Percentiles rank a stretch among this genome's conserved stretches.
phyloP scores from a whole-genome alignment of 352 stramenopile genomes.

The Thalassiosira hispida region DNA sequence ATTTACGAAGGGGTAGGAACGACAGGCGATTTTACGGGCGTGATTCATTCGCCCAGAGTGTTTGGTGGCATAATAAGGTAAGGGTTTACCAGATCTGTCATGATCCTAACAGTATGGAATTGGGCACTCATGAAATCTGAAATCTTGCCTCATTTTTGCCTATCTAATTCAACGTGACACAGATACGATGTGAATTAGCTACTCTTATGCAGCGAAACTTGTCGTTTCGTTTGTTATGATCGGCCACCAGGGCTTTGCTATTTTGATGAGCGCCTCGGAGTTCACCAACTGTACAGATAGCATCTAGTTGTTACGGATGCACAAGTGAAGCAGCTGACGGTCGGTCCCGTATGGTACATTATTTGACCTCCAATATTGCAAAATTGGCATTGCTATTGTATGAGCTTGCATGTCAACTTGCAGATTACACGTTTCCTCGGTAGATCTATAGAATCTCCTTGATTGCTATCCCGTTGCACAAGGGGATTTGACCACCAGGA shows the following conservation, averaged over 20 bases:
- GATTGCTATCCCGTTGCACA: too few species aligned
- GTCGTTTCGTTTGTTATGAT: neutral
- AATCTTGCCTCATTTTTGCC: neutral
- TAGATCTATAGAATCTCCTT: too few species aligned
- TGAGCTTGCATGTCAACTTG: neutral
- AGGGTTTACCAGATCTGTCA: neutral
- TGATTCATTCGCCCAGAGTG: constrained; percentile 15
- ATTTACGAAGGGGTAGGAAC: constrained; percentile 32
- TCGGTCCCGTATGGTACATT: too few species aligned
- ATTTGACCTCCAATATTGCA: neutral
- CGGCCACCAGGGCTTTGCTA: neutral
- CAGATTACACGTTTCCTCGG: too few species aligned
- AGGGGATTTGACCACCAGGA: too few species aligned
- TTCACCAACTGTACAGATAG: neutral
- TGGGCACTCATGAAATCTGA: neutral
- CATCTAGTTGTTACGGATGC: neutral
- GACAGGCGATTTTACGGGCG: constrained; percentile 17
- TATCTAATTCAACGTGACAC: neutral
- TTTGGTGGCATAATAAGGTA: constrained; percentile 16
- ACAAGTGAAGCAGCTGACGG: too few species aligned
- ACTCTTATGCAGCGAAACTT: neutral
- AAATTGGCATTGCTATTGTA: neutral
- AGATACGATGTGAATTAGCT: neutral
- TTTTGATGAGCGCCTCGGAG: neutral
- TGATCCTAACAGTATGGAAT: neutral